phyloP scores from a whole-genome alignment of 2,329 filamentous ascomycete species.

The Neurospora sp. region DNA sequence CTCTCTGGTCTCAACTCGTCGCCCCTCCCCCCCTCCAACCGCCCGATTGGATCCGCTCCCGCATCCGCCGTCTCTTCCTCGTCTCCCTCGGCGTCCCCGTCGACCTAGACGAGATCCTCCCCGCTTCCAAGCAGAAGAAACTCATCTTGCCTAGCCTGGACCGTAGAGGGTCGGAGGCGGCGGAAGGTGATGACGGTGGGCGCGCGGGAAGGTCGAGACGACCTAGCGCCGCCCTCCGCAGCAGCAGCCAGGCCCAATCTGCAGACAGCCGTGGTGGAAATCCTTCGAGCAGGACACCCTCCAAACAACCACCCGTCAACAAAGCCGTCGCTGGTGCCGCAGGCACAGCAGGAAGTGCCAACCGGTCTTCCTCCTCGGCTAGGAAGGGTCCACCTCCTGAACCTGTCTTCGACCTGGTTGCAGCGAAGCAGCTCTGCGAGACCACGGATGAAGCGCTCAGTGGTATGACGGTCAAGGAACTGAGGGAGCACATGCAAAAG shows the following conservation, averaged over 20 bases:
- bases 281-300: background rate
- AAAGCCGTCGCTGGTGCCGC: background rate
- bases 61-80: constrained; percentile 87
- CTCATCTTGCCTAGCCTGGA: constrained; percentile 78
- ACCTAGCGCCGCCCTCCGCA: background rate
- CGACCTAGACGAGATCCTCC: constrained; percentile 93
- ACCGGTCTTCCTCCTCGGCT: constrained; percentile 16
- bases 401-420: constrained; percentile 69
- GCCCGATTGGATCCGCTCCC: constrained; percentile 94
- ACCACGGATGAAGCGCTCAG: constrained; percentile 73
- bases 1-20: constrained; percentile 92
- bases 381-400: constrained; percentile 53
- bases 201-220: background rate
- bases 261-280: background rate
- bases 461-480: constrained; percentile 70
- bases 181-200: too few species aligned
- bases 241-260: background rate
- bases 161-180: constrained; percentile 27
- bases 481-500: constrained; percentile 59
- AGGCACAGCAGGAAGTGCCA: background rate
- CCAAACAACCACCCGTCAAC: background rate
- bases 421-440: constrained; percentile 66
- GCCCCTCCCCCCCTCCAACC: constrained; percentile 90
- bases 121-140: constrained; percentile 96
- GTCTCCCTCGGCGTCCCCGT: constrained; percentile 94